A percentile compares a stretch with the other conserved stretches of the same genome.
These are phyloP conservation scores for Stagonosporopsis vannaccii DNA, from an alignment of 2,329 filamentous ascomycete species.

Conservation along the genomic window DNA sequence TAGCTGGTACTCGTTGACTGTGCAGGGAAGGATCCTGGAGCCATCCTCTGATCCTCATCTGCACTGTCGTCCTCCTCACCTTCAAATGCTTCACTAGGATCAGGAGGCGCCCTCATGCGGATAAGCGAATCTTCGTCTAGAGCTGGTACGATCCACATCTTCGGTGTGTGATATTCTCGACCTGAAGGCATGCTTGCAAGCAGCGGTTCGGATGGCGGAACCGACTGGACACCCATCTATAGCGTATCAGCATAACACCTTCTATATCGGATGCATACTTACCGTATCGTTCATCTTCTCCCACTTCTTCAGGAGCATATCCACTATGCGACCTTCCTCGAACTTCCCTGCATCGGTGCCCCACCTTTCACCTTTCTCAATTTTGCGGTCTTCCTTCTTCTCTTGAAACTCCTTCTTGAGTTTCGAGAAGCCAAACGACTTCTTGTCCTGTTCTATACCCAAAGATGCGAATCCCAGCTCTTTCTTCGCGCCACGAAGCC, in stretches of 20 bases:
- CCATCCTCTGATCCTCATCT: conserved; percentile 43
- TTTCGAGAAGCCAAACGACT: conserved; percentile 65
- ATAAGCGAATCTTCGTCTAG: conserved; percentile 70
- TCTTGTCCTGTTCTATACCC: conserved; percentile 50
- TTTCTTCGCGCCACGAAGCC: conserved; percentile 78
- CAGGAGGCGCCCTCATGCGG: conserved; percentile 64
- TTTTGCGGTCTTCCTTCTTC: conserved; percentile 77
- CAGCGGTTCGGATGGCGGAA: conserved; percentile 76
- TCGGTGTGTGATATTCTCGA: conserved; percentile 80
- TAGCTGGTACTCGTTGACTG: conserved; percentile 42
- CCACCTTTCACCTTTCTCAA: conserved; percentile 77
- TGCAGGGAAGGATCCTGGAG: conserved; percentile 49
- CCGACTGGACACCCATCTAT: conserved; percentile 78
- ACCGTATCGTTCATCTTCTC: conserved; percentile 92
- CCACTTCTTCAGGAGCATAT: conserved; percentile 90
- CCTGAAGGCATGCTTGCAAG: conserved; percentile 85
- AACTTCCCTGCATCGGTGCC: conserved; percentile 83
- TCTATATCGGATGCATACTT: conserved; percentile 40
- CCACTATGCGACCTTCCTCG: conserved; percentile 84
- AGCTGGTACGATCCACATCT: conserved; percentile 69
- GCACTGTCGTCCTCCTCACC: conserved; percentile 47
- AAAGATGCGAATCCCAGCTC: conserved; percentile 70
- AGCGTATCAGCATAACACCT: conserved; percentile 3
- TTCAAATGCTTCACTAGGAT: conserved; percentile 54
- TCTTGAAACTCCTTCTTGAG: conserved; percentile 79